phyloP scores from a whole-genome alignment of 2,329 filamentous ascomycete species.

The Raffaelea deltoideospora region DNA sequence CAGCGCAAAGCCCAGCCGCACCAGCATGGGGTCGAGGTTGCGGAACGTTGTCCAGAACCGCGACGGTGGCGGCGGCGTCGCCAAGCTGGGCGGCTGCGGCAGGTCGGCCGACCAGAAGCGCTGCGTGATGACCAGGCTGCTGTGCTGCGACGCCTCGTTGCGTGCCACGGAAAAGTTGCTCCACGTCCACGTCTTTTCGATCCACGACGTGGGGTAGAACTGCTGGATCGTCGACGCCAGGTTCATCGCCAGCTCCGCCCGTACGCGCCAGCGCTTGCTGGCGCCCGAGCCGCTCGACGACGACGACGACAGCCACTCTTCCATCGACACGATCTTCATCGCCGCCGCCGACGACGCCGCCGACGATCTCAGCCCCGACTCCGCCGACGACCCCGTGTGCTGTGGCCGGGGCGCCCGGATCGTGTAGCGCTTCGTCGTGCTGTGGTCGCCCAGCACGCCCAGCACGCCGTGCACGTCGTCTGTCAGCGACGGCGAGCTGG shows the following conservation, averaged over 20 bases:
- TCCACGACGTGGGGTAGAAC: slow-evolving; percentile 9
- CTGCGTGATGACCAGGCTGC: slow-evolving; percentile 8
- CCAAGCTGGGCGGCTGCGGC: slow-evolving; percentile 1
- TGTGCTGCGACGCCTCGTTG: slow-evolving; percentile 2
- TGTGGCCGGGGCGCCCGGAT: slow-evolving; percentile 5
- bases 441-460: slow-evolving; percentile 5
- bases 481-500: slow-evolving; percentile 3
- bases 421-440: slow-evolving; percentile 6
- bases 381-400: too few relatives aligned
- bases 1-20: slow-evolving; percentile 9
- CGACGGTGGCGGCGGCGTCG: slow-evolving; percentile 2
- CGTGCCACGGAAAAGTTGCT: slow-evolving; percentile 7
- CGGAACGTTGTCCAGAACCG: slow-evolving; percentile 7
- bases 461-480: slow-evolving; percentile 7
- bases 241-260: slow-evolving; percentile 7
- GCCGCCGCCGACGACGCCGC: neutral
- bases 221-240: slow-evolving; percentile 8
- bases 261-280: slow-evolving; percentile 6
- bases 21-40: slow-evolving; percentile 9
- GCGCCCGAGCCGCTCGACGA: slow-evolving; percentile 3
- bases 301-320: slow-evolving; percentile 7
- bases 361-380: too few relatives aligned
- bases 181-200: slow-evolving; percentile 10
- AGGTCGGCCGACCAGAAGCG: slow-evolving; percentile 7
- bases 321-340: slow-evolving; percentile 7